phyloP scores from a whole-genome alignment of 2,329 filamentous ascomycete species.

The Chrysosphaeria jannelii region DNA sequence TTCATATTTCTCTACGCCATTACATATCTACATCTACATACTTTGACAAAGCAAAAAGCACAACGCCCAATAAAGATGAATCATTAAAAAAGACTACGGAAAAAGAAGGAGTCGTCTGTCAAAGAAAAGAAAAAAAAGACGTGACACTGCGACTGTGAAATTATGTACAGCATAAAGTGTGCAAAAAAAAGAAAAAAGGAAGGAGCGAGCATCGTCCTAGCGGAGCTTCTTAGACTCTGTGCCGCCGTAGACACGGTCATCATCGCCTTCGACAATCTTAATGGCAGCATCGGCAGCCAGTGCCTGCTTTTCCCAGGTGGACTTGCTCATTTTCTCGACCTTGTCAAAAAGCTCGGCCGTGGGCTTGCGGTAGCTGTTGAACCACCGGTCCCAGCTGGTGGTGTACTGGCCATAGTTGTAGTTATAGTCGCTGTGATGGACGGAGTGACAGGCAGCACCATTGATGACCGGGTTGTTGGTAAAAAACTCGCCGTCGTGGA shows the following conservation, averaged over 20 bases:
- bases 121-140: background rate
- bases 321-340: conserved; percentile 58
- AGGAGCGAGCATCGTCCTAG: conserved; percentile 1
- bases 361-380: conserved; percentile 62
- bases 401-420: conserved; percentile 93
- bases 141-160: no score
- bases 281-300: conserved; percentile 49
- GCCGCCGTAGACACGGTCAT: conserved; percentile 19
- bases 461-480: conserved; percentile 79
- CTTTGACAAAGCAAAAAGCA: no score
- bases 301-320: conserved; percentile 50
- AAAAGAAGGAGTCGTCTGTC: no score
- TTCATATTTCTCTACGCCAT: no score
- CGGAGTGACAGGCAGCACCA: conserved; percentile 74
- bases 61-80: no score
- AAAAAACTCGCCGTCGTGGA: conserved; percentile 85
- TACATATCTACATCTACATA: no score
- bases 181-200: background rate
- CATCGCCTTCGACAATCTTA: conserved; percentile 32
- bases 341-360: conserved; percentile 62
- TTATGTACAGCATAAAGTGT: no score
- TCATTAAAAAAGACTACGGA: no score
- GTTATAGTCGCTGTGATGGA: conserved; percentile 70
- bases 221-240: conserved; percentile 15
- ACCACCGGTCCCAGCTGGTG: conserved; percentile 68